A percentile compares a stretch with the other conserved stretches of the same genome.
These are phyloP conservation scores for Taphrina pruni DNA, from an alignment of 1,139 yeast genomes.

Conservation along the genomic window DNA sequence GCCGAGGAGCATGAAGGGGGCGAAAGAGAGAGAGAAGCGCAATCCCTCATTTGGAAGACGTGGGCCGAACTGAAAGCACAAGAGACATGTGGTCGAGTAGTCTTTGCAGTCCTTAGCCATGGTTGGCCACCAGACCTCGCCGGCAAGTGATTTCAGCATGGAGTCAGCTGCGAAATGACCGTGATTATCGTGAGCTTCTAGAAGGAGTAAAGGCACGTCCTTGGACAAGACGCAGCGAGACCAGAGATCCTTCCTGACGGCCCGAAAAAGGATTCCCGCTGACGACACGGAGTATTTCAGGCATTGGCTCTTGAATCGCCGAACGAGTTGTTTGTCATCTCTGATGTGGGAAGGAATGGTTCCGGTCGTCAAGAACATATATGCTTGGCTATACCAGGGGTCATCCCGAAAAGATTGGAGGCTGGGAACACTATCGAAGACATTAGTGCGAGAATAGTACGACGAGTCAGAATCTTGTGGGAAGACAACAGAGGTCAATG, in stretches of 20 bases:
- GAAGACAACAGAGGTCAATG: neutral
- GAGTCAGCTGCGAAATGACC: neutral
- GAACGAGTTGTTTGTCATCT: neutral
- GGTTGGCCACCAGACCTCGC: slow-evolving; percentile 6
- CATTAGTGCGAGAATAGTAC: neutral
- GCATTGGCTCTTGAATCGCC: neutral
- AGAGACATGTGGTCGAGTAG: neutral
- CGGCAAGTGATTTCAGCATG: neutral
- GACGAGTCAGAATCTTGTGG: neutral
- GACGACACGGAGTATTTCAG: neutral
- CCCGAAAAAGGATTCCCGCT: neutral
- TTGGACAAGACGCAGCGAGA: neutral
- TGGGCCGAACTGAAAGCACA: too few species aligned
- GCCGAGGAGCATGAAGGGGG: too few species aligned
- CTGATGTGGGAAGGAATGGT: neutral
- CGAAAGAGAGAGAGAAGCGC: too few species aligned
- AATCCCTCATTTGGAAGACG: too few species aligned
- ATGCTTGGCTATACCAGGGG: neutral
- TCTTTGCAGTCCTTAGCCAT: neutral
- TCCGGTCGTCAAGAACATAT: neutral
- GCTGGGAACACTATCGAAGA: neutral
- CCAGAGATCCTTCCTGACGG: neutral
- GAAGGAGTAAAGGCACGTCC: neutral
- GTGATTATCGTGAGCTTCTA: neutral
- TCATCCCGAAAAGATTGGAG: neutral